These are phyloP conservation scores for Lupinus albus DNA, from an alignment of 306 rosid genomes.

Conservation along the genomic window DNA sequence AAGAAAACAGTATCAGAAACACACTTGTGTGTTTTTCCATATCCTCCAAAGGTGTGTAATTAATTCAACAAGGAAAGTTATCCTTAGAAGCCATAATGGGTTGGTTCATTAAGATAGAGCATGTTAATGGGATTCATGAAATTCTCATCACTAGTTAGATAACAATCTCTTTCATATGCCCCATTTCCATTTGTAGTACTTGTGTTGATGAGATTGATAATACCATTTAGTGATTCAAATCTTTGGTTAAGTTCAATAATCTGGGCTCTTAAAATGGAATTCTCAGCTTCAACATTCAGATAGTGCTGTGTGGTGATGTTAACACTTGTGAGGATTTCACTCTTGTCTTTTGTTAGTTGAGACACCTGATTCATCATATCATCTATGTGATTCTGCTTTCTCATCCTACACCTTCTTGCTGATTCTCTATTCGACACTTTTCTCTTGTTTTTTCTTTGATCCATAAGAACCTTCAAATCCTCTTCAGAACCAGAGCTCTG, in stretches of 20 bases:
- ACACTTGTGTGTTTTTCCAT: too few relatives aligned
- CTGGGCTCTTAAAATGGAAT: constrained; percentile 66
- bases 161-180: constrained; percentile 37
- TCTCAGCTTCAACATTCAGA: constrained; percentile 61
- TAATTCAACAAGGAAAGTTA: constrained; percentile 3
- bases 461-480: constrained; percentile 58
- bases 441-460: constrained; percentile 72
- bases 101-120: constrained; percentile 53
- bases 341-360: constrained; percentile 57
- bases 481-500: constrained; percentile 68
- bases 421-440: constrained; percentile 87
- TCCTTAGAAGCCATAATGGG: constrained; percentile 71
- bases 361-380: constrained; percentile 55
- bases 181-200: constrained; percentile 9
- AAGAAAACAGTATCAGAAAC: too few relatives aligned
- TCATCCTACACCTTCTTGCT: constrained; percentile 78
- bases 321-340: constrained; percentile 52
- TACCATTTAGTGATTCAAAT: constrained; percentile 66
- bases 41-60: too few relatives aligned
- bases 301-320: constrained; percentile 56
- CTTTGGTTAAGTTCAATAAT: constrained; percentile 69
- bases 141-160: constrained; percentile 34
- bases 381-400: constrained; percentile 75
- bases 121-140: constrained; percentile 53
- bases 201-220: constrained; percentile 50